Base-by-base conservation (phyloP, 441 rosid species). In the Metrosideros polymorpha region DNA sequence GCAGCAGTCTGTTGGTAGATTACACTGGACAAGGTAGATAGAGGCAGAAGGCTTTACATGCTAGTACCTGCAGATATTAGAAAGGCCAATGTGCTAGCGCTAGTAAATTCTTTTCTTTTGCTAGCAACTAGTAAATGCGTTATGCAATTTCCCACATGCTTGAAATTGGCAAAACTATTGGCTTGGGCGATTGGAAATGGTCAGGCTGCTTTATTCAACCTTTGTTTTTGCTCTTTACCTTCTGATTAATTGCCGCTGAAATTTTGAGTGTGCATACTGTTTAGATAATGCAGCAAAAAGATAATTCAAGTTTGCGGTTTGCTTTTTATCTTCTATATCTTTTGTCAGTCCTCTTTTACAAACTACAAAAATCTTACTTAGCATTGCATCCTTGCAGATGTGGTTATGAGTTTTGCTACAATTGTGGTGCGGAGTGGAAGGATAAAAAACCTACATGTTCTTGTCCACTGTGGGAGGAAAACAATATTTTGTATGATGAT, bases 371-470 rank as follows among this genome's bases (percentile, higher is more conserved):
- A 10, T 8, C 49, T 71, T 12, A 71, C 49, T 22, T 39, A 22
- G 79, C n/a, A 22, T 71, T 71, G 47, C 49, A 39, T 39, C 49
- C 49, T 39, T 88, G 90, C 91, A 95, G 95, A 86, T 95, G 97
- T 25, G 97, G 95, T 13, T 85, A 75, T 43, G 93, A 94, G 90
- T 93, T 95, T 84, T 95, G 97, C 92, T 94, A 96, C 88, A 93
- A 85, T 22, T 97, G 98, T 54, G 99, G 99, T 87, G 92, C 91
- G 4, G 92, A 84, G 86, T 96, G 98, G 98, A 89, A 88, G 89
- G 82, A 91, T 88, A 92, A 91, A 77, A 91, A 63, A 45, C 49
- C 91, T 57, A 91, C 92, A 71, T 94, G 91, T 79, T 24, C 91
- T 3, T 96, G 99, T 85, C 97, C 94, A 3, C 86, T 88, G 47